These are phyloP conservation scores for Ajuga reptans DNA, from an alignment of 305 asterid genomes.

Conservation along the genomic window DNA sequence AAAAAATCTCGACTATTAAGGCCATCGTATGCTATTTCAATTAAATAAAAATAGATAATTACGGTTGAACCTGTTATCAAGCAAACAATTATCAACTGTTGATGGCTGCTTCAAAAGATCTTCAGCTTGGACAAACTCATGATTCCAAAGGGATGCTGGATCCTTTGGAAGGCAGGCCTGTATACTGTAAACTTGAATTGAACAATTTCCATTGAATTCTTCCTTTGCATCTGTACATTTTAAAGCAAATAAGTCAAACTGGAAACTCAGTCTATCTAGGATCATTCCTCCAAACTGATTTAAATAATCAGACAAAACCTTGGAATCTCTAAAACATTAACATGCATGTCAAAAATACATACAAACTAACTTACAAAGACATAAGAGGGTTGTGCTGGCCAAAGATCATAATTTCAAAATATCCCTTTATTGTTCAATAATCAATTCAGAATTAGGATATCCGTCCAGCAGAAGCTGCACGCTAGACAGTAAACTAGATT, in stretches of 20 bases:
- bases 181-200: constrained; percentile 77
- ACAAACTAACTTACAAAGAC: neutral
- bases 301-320: constrained; percentile 16
- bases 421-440: neutral
- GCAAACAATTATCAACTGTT: constrained; percentile 59
- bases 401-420: neutral
- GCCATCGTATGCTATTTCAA: neutral
- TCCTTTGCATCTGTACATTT: constrained; percentile 60
- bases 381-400: neutral
- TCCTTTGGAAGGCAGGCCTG: constrained; percentile 91
- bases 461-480: neutral
- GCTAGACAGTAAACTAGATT: neutral
- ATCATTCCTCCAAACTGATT: constrained; percentile 9
- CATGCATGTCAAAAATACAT: neutral
- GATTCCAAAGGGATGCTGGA: constrained; percentile 87
- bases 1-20: neutral
- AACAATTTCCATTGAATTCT: constrained; percentile 59
- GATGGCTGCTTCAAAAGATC: constrained; percentile 64
- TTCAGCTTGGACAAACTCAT: constrained; percentile 79
- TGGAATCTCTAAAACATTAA: neutral
- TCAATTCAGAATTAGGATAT: neutral
- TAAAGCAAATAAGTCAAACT: constrained; percentile 10
- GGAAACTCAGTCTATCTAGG: neutral
- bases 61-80: constrained; percentile 58
- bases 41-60: constrained; percentile 1